phyloP scores from a whole-genome alignment of 345 rosid species.

The Eucalyptus regnans region DNA sequence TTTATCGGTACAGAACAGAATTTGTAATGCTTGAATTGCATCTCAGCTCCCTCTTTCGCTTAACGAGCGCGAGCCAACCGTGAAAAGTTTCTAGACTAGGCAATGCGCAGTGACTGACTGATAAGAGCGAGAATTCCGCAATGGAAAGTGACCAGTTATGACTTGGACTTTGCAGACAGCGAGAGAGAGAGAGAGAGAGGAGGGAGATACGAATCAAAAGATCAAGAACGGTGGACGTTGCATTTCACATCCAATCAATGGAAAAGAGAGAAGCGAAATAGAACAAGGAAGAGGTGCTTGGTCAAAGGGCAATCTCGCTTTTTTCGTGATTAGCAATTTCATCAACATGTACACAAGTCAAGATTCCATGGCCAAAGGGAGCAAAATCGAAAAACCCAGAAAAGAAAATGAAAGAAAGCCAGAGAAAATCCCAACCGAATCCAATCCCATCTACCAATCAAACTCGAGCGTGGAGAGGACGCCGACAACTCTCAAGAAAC shows the following conservation, averaged over 20 bases:
- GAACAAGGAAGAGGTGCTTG: not conserved
- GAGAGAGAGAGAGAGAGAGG: not conserved
- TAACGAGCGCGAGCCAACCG: not conserved
- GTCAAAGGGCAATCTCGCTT: not conserved
- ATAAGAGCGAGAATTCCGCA: not conserved
- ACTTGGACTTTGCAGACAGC: not conserved
- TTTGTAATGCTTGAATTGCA: not conserved
- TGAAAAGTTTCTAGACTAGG: not conserved
- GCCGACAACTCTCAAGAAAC: conserved; percentile 1
- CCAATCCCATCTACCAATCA: not conserved
- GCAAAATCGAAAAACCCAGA: not conserved
- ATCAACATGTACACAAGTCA: not conserved
- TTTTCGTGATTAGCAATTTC: not conserved
- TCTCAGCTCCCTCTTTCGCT: not conserved
- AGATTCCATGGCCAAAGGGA: not conserved
- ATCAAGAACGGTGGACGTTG: not conserved
- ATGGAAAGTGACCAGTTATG: not conserved
- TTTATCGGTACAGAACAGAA: not conserved
- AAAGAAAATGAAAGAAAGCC: not conserved
- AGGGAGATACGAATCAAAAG: not conserved
- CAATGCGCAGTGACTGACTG: not conserved
- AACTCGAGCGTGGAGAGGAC: conserved; percentile 19
- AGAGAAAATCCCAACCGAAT: not conserved
- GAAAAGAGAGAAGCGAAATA: not conserved
- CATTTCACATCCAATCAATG: not conserved